These are phyloP conservation scores for Colletotrichum karsti DNA, from an alignment of 2,329 filamentous ascomycete genomes.

Conservation along the genomic window DNA sequence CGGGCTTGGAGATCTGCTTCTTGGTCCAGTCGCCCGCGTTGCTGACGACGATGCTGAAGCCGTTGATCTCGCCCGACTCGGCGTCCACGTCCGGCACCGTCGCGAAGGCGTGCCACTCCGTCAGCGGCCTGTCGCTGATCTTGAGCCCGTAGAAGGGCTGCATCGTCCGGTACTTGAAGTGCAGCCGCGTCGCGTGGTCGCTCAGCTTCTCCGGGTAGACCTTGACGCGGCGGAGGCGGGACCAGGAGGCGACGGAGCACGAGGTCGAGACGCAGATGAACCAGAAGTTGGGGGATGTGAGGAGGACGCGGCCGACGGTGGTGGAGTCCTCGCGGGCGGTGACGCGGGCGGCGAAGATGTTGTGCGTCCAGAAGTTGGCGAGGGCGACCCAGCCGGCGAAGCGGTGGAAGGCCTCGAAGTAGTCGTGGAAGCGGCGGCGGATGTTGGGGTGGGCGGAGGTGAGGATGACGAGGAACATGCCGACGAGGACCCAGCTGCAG, in stretches of 20 bases:
- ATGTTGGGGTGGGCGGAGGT: slow-evolving; percentile 70
- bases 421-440: slow-evolving; percentile 70
- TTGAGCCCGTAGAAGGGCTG: slow-evolving; percentile 53
- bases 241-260: slow-evolving; percentile 76
- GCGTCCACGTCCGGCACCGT: slow-evolving; percentile 67
- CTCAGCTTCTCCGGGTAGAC: slow-evolving; percentile 76
- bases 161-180: slow-evolving; percentile 72
- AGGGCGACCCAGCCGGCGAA: slow-evolving; percentile 76
- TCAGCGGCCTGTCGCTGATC: slow-evolving; percentile 68
- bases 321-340: slow-evolving; percentile 44
- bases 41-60: slow-evolving; percentile 55
- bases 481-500: slow-evolving; percentile 65
- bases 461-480: slow-evolving; percentile 67
- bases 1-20: slow-evolving; percentile 67
- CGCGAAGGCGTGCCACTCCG: slow-evolving; percentile 80
- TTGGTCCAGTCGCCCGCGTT: slow-evolving; percentile 77
- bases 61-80: slow-evolving; percentile 70
- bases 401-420: slow-evolving; percentile 76
- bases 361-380: slow-evolving; percentile 70
- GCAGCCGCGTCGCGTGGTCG: slow-evolving; percentile 74
- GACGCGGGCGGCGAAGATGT: slow-evolving; percentile 58
- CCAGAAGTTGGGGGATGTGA: slow-evolving; percentile 64
- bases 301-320: slow-evolving; percentile 44
- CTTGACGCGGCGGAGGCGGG: slow-evolving; percentile 71
- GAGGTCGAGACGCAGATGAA: slow-evolving; percentile 70